A percentile compares a stretch with the other conserved stretches of the same genome.
phyloP scores from a whole-genome alignment of 169 alveolate genomes.

The Blepharisma undulans region DNA sequence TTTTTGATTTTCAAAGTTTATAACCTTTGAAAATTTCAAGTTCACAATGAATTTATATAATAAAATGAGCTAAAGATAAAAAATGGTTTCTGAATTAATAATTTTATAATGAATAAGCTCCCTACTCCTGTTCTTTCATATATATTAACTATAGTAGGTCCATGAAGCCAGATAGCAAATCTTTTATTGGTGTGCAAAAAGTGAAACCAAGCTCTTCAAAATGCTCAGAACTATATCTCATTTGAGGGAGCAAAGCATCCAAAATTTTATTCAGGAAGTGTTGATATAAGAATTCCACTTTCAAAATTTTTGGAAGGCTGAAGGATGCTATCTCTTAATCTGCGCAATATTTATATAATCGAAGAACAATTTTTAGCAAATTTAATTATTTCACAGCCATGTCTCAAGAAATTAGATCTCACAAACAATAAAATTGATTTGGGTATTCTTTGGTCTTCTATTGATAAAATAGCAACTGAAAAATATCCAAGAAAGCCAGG shows the following conservation, averaged over 20 bases:
- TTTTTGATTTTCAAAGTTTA: background rate
- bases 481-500: background rate
- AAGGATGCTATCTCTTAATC: background rate
- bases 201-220: background rate
- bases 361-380: background rate
- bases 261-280: background rate
- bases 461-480: background rate
- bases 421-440: background rate
- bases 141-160: background rate
- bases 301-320: background rate
- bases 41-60: background rate
- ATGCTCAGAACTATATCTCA: background rate
- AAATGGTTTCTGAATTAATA: background rate
- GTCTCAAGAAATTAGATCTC: background rate
- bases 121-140: background rate
- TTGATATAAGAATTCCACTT: background rate
- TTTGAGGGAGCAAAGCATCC: background rate
- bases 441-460: constrained; percentile 11
- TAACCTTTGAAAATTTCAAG: background rate
- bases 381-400: background rate
- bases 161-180: background rate
- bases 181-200: constrained; percentile 9
- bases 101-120: background rate
- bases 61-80: background rate
- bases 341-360: background rate